phyloP scores from a whole-genome alignment of 2,329 filamentous ascomycete genomes.

The Epicoccum nigrum region DNA sequence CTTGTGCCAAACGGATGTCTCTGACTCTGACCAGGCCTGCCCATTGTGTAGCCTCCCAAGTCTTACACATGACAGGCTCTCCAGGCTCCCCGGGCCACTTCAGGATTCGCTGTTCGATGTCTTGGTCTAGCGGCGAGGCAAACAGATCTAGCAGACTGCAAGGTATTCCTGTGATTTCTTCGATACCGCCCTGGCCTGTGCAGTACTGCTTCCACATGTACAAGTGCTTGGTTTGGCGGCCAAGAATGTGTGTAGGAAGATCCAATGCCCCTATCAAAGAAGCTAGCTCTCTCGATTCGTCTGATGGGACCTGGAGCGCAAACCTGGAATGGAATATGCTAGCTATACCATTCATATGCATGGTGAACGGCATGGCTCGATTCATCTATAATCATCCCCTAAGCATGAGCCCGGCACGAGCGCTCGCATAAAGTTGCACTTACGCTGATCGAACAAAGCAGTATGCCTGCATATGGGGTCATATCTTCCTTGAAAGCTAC shows the following conservation, averaged over 20 bases:
- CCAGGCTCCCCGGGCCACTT: constrained; percentile 7
- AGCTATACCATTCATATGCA: constrained; percentile 15
- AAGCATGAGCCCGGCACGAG: neutral
- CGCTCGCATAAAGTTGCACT: neutral
- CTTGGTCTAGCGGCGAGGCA: constrained; percentile 1
- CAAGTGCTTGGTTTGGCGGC: constrained; percentile 5
- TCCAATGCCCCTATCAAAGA: constrained; percentile 12
- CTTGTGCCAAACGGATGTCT: constrained; percentile 1
- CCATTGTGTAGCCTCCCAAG: constrained; percentile 10
- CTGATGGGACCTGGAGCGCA: neutral
- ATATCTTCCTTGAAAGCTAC: constrained; percentile 6
- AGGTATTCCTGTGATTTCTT: constrained; percentile 9
- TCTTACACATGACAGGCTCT: constrained; percentile 9
- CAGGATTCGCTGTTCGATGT: constrained; percentile 8
- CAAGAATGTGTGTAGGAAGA: constrained; percentile 10
- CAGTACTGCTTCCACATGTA: constrained; percentile 14
- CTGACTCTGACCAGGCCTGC: constrained; percentile 9
- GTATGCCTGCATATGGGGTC: constrained; percentile 7
- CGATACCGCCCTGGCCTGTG: constrained; percentile 4
- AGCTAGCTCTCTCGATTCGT: constrained; percentile 9
- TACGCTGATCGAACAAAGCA: constrained; percentile 14
- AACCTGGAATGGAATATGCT: constrained; percentile 8
- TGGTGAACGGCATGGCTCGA: constrained; percentile 16
- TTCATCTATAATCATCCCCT: constrained; percentile 8
- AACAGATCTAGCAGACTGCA: constrained; percentile 12